Evolutionary conservation across 345 rosid genomes (phyloP).

Genomic region (Nasturtium officinale): DNA sequence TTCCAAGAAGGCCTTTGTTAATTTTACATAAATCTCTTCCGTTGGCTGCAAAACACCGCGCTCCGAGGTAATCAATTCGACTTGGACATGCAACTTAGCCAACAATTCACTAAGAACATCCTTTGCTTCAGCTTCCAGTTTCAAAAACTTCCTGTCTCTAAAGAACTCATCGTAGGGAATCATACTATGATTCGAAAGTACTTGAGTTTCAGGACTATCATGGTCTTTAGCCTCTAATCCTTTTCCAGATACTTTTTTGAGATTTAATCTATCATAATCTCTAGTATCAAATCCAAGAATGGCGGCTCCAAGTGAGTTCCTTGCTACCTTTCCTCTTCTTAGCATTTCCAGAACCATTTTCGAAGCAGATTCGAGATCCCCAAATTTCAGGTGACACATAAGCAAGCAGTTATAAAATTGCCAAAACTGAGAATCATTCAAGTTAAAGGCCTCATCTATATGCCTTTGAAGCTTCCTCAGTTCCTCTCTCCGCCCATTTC

Average conservation of each 20-base stretch:
- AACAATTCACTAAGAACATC: conserved; percentile 55
- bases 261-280: conserved; percentile 33
- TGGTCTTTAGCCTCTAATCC: conserved; percentile 33
- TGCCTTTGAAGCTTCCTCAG: conserved; percentile 82
- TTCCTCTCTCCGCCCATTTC: conserved; percentile 86
- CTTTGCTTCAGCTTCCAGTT: conserved; percentile 68
- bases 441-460: conserved; percentile 71
- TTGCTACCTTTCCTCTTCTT: conserved; percentile 72
- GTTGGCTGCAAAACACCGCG: conserved; percentile 87
- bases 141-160: conserved; percentile 56
- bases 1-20: conserved; percentile 83
- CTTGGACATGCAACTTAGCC: conserved; percentile 58
- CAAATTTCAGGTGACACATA: conserved; percentile 77
- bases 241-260: conserved; percentile 36
- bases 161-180: conserved; percentile 58
- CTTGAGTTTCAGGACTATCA: conserved; percentile 8
- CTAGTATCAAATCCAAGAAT: conserved; percentile 37
- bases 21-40: conserved; percentile 61
- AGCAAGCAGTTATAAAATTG: conserved; percentile 82
- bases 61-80: conserved; percentile 64
- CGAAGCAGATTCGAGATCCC: conserved; percentile 82
- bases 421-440: conserved; percentile 68
- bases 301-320: conserved; percentile 72
- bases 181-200: conserved; percentile 34
- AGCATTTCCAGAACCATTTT: conserved; percentile 91